Evolutionary conservation across 2,329 filamentous ascomycete species (phyloP).

Genomic region (Pseudocercospora pini-densiflorae): DNA sequence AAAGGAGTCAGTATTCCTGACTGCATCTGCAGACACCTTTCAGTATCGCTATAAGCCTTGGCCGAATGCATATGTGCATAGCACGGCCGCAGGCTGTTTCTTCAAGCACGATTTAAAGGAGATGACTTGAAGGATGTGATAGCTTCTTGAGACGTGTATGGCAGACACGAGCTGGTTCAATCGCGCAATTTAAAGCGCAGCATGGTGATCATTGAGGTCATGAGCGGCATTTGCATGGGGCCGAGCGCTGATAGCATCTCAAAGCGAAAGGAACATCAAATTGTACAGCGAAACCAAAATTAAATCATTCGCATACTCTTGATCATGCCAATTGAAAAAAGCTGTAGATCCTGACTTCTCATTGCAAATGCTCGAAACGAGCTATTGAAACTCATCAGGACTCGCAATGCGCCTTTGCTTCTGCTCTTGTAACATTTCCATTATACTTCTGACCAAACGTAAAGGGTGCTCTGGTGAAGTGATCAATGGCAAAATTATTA

Average conservation of each 20-base stretch:
- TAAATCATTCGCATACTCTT: not conserved
- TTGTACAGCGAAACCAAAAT: not conserved
- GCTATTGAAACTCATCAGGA: not conserved
- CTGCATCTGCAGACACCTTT: conserved; percentile 16
- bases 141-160: no score
- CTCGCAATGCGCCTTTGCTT: no score
- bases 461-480: no score
- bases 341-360: not conserved
- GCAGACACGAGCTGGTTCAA: not conserved
- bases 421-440: no score
- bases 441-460: no score
- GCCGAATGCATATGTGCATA: conserved; percentile 24
- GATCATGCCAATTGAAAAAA: not conserved
- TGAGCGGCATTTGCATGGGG: not conserved
- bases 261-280: not conserved
- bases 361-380: not conserved
- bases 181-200: not conserved
- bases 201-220: not conserved
- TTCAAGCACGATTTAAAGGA: conserved; percentile 26
- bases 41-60: conserved; percentile 24
- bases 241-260: not conserved
- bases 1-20: conserved; percentile 17
- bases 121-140: not conserved
- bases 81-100: conserved; percentile 29
- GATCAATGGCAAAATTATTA: no score